Base-by-base conservation (phyloP, 495 filamentous ascomycete species). In the Barbatosphaeria neglecta region DNA sequence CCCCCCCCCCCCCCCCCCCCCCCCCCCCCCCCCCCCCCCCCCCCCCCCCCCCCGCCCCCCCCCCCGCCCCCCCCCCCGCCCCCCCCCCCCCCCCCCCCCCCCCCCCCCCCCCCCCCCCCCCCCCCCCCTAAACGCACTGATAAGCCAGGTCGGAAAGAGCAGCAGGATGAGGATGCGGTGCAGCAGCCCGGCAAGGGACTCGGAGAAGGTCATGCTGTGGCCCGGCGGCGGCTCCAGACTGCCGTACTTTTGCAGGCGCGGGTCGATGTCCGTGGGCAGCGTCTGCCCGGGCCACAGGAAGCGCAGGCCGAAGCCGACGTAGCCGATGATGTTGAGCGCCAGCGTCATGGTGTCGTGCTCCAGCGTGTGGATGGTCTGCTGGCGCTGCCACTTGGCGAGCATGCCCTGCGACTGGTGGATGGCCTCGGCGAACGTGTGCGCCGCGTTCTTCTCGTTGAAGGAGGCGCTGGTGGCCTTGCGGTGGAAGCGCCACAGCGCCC, bases 381-480 rank as follows among this genome's bases (percentile, higher is more conserved):
- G 10, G 46, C 43, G 33, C 28, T 73, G 59, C 74, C 79, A 82
- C 22, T 67, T 50, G 22, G 57, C 53, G 5, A 82, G 46, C 67
- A 85, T 72, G 17, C 72, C 70, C 48, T 66, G 58, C 0, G 76
- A 71, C 58, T 84, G 81, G 22, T 60, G 61, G 45, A 84, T 61
- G 11, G 71, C 72, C 51, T 84, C 80, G 37, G 47, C 55, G 55
- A 82, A 86, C 2, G 83, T 80, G 42, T 81, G 49, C 3, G 72
- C 71, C 44, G 83, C 82, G 61, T 85, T 86, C 65, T 73, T 82
- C 64, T 86, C 83, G 40, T 78, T 78, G 58, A 87, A 87, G 18
- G 77, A 76, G 18, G 80, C 77, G 22, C 77, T 72, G 0, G 79
- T 81, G 18, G 82, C 73, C 59, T 82, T 84, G 42, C 83, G 73